phyloP scores from a whole-genome alignment of 371 early-diverging fungal genomes.

The Cokeromyces recurvatus region DNA sequence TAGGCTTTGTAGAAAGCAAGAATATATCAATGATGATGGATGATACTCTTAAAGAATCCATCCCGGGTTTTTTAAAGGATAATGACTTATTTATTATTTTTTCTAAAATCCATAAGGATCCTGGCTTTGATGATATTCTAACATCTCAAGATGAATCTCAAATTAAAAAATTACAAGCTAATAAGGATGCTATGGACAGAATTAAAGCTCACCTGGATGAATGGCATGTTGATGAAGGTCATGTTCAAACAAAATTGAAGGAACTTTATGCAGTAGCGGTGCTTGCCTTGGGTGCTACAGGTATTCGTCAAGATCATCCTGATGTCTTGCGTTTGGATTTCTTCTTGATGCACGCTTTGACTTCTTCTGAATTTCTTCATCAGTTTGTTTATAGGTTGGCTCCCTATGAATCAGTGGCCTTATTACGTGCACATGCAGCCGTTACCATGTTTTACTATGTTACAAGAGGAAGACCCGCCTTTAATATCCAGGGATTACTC shows the following conservation, averaged over 20 bases:
- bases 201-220: slow-evolving; percentile 22
- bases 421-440: slow-evolving; percentile 39
- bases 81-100: slow-evolving; percentile 26
- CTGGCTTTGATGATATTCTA: slow-evolving; percentile 24
- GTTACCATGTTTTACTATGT: slow-evolving; percentile 33
- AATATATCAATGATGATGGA: background rate
- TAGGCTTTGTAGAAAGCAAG: slow-evolving; percentile 6
- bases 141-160: slow-evolving; percentile 4
- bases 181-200: slow-evolving; percentile 18
- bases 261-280: slow-evolving; percentile 27
- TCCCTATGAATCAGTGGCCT: slow-evolving; percentile 28
- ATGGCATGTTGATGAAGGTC: slow-evolving; percentile 35
- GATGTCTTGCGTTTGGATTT: slow-evolving; percentile 33
- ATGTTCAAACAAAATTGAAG: slow-evolving; percentile 27
- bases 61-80: slow-evolving; percentile 10
- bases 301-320: slow-evolving; percentile 21
- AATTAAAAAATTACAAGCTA: slow-evolving; percentile 18
- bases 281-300: slow-evolving; percentile 27
- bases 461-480: slow-evolving; percentile 35
- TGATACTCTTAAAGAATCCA: background rate
- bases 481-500: slow-evolving; percentile 32
- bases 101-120: slow-evolving; percentile 25
- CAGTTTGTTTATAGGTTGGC: slow-evolving; percentile 22
- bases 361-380: slow-evolving; percentile 50
- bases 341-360: slow-evolving; percentile 53